Percentiles rank a stretch among this genome's conserved stretches.
Evolutionary conservation across 2,329 filamentous ascomycete species (phyloP).

Genomic region (Aspergillus fischeri): DNA sequence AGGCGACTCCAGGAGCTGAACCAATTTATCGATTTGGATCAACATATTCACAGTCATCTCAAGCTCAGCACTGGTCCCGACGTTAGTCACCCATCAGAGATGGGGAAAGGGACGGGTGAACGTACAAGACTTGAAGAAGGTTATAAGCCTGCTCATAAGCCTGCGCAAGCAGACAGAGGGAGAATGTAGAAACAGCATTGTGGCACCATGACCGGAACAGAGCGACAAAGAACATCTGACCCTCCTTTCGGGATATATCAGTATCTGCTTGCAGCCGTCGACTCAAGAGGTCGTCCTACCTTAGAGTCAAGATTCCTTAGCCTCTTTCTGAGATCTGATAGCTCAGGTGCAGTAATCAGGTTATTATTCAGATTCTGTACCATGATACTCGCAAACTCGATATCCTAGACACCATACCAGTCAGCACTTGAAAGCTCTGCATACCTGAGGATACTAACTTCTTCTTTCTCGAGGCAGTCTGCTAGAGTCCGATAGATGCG

Average conservation of each 20-base stretch:
- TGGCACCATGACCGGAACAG: slow-evolving; percentile 97
- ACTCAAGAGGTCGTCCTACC: slow-evolving; percentile 41
- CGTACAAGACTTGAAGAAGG: slow-evolving; percentile 88
- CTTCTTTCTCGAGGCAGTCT: slow-evolving; percentile 95
- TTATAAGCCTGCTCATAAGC: slow-evolving; percentile 98
- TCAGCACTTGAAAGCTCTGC: slow-evolving; percentile 6
- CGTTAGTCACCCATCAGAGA: slow-evolving; percentile 17
- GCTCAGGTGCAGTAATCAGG: slow-evolving; percentile 91
- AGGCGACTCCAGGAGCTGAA: slow-evolving; percentile 92
- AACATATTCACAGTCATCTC: slow-evolving; percentile 99
- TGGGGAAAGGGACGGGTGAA: slow-evolving; percentile 1
- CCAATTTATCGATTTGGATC: slow-evolving; percentile 97
- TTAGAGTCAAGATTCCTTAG: slow-evolving; percentile 86
- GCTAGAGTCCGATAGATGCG: slow-evolving; percentile 93
- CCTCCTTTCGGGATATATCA: slow-evolving; percentile 57
- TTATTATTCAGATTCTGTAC: slow-evolving; percentile 99
- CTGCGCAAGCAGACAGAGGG: slow-evolving; percentile 88
- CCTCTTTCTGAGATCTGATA: slow-evolving; percentile 84
- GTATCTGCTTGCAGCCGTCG: not conserved
- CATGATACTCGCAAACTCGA: slow-evolving; percentile 99
- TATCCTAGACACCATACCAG: slow-evolving; percentile 51
- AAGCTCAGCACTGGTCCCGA: slow-evolving; percentile 70
- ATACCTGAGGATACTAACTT: slow-evolving; percentile 41
- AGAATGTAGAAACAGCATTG: slow-evolving; percentile 96
- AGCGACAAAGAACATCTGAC: slow-evolving; percentile 90